These are phyloP conservation scores for Oenanthe javanica DNA, from an alignment of 140 eudicot genomes.

Conservation along the genomic window DNA sequence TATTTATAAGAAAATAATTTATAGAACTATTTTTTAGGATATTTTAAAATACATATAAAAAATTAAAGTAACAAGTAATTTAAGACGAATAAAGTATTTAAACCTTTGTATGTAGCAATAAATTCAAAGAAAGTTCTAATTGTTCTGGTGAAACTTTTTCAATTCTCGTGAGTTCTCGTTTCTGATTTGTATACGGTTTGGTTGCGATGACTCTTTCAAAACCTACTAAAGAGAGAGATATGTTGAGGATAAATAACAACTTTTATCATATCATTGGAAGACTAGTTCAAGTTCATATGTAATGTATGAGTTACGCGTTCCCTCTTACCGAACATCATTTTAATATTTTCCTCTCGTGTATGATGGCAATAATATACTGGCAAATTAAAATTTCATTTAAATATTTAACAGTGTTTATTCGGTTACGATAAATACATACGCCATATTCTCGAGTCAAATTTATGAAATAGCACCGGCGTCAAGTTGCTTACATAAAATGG, in stretches of 20 bases:
- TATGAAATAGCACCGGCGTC: background rate
- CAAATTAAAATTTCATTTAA: background rate
- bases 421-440: no score
- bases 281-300: slow-evolving; percentile 3
- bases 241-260: background rate
- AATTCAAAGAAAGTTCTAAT: background rate
- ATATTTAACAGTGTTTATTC: background rate
- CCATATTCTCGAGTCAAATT: background rate
- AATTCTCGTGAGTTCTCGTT: background rate
- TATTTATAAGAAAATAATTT: no score
- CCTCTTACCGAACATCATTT: background rate
- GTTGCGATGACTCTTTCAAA: slow-evolving; percentile 24
- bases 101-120: background rate
- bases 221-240: slow-evolving; percentile 31
- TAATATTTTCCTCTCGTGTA: background rate
- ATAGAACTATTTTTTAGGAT: no score
- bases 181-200: background rate
- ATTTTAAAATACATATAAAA: no score
- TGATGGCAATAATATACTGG: background rate
- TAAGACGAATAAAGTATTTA: no score
- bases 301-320: background rate
- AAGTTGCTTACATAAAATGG: background rate
- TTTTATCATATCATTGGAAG: background rate
- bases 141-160: background rate
- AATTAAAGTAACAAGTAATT: no score